Conservation (phyloP, 2,329 filamentous ascomycete species). For the Botrytis hyacinthi region DNA sequence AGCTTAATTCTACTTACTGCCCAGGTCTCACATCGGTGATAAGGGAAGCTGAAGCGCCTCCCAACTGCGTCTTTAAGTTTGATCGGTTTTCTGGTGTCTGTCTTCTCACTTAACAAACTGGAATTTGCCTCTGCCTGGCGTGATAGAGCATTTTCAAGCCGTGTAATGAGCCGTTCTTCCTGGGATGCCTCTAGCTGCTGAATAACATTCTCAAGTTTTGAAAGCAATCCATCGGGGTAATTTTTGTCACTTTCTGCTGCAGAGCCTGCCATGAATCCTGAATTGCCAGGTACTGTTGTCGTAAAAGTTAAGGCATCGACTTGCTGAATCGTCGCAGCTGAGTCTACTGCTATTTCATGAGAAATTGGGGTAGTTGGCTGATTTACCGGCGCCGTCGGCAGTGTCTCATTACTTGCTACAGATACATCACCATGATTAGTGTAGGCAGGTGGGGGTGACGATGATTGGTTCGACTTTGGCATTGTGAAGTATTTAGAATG, state of each 20-base stretch:
- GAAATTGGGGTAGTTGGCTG: background rate
- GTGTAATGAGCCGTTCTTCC: slow-evolving; percentile 7
- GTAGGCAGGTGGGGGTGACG: slow-evolving; percentile 6
- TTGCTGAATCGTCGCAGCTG: background rate
- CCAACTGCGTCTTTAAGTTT: slow-evolving; percentile 90
- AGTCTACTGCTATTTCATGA: background rate
- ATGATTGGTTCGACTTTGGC: background rate
- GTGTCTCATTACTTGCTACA: background rate
- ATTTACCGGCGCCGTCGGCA: background rate
- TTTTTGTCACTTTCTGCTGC: background rate
- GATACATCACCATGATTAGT: background rate
- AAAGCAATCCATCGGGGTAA: background rate
- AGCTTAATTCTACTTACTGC: slow-evolving; percentile 53
- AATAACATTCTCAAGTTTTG: background rate
- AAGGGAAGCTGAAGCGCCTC: slow-evolving; percentile 90
- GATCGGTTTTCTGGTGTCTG: slow-evolving; percentile 45
- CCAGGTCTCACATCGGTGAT: slow-evolving; percentile 81
- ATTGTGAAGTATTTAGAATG: background rate
- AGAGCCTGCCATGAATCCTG: background rate
- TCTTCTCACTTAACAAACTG: background rate
- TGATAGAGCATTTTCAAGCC: background rate
- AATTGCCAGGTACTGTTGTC: background rate
- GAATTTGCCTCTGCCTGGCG: background rate
- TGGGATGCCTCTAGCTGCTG: background rate
- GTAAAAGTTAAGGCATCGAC: background rate